A percentile compares a stretch with the other conserved stretches of the same genome.
phyloP scores from a whole-genome alignment of 192 early-diverging fungal genomes.

The Mortierella hygrophila region DNA sequence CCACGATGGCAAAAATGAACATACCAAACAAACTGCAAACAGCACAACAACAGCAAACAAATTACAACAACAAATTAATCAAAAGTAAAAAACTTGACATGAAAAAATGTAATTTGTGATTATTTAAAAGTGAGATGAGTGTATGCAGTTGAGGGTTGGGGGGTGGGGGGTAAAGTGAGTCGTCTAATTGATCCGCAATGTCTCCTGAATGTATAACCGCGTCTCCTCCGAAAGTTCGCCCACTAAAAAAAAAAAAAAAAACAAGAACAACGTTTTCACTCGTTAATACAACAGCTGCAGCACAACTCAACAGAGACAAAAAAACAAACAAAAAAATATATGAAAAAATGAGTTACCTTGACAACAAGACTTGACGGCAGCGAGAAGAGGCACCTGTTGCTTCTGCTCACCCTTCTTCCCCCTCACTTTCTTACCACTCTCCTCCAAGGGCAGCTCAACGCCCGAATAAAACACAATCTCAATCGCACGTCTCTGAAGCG shows the following conservation, averaged over 20 bases:
- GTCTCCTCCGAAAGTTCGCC: slow-evolving; percentile 41
- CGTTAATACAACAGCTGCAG: neutral
- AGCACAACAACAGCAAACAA: neutral
- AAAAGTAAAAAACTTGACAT: neutral
- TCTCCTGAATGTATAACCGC: slow-evolving; percentile 44
- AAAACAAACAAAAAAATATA: neutral
- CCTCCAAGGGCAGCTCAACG: neutral
- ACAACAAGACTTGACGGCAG: slow-evolving; percentile 47
- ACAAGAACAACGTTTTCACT: neutral
- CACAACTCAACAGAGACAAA: neutral
- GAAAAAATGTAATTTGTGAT: neutral
- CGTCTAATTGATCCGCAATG: slow-evolving; percentile 23
- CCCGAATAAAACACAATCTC: slow-evolving; percentile 61
- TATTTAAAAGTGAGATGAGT: neutral
- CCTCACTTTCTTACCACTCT: neutral
- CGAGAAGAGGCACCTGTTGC: slow-evolving; percentile 21
- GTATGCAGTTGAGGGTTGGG: neutral
- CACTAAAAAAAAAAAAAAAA: neutral
- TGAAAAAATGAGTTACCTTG: slow-evolving; percentile 17
- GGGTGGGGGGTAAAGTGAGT: too few relatives aligned
- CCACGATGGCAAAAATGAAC: neutral
- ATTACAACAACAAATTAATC: neutral
- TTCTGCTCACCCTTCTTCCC: neutral
- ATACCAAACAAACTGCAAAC: neutral
- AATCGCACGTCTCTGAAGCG: slow-evolving; percentile 59